A percentile compares a stretch with the other conserved stretches of the same genome.
These are phyloP conservation scores for Ogataea nonfermentans DNA, from an alignment of 805 yeast species.

Conservation along the genomic window DNA sequence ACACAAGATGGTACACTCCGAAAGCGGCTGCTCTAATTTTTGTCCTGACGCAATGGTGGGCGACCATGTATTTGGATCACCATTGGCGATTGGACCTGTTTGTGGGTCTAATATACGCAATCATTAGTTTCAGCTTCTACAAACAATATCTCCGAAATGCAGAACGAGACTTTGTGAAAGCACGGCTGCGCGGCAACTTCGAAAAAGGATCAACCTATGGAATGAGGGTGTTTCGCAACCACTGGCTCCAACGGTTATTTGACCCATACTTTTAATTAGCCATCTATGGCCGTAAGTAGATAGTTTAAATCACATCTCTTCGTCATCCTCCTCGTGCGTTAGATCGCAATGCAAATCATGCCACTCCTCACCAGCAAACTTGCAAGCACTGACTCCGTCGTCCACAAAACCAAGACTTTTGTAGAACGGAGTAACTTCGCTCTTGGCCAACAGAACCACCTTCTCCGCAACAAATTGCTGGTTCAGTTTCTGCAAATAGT, in stretches of 20 bases:
- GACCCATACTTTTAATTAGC: conserved; percentile 39
- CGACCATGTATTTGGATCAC: conserved; percentile 69
- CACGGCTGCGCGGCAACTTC: conserved; percentile 39
- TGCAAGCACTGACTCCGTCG: conserved; percentile 60
- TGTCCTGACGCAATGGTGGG: conserved; percentile 68
- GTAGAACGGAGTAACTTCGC: conserved; percentile 70
- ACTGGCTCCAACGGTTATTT: conserved; percentile 50
- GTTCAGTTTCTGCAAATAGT: conserved; percentile 84
- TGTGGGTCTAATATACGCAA: conserved; percentile 53
- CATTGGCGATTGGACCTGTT: conserved; percentile 66
- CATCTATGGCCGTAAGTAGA: neutral
- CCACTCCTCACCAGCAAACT: conserved; percentile 61
- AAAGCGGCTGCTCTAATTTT: conserved; percentile 41
- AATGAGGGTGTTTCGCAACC: conserved; percentile 57
- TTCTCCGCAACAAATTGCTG: conserved; percentile 83
- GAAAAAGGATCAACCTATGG: conserved; percentile 52
- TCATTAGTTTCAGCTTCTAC: conserved; percentile 41
- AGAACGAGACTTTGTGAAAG: conserved; percentile 38
- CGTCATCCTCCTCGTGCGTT: conserved; percentile 45
- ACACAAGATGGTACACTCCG: conserved; percentile 36
- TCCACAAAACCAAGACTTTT: conserved; percentile 76
- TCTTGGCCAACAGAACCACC: conserved; percentile 72
- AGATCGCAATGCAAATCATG: conserved; percentile 47
- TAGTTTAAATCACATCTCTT: conserved; percentile 22
- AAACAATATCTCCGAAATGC: conserved; percentile 35